Evolutionary conservation across 1,139 yeast genomes (phyloP), one percentile per base, ranked within the genome.

Genomic region (Candida sojae): DNA sequence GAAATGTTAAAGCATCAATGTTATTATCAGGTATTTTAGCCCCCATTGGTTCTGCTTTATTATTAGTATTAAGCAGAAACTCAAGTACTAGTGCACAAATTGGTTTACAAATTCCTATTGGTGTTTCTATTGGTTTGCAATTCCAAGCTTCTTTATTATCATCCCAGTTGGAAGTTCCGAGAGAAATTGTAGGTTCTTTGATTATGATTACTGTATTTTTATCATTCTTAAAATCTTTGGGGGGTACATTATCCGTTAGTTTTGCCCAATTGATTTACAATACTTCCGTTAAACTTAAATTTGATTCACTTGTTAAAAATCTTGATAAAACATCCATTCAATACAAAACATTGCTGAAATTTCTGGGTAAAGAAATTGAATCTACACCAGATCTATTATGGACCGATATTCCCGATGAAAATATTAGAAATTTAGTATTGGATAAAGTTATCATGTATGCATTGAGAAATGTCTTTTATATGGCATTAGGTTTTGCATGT

Each of bases 91-190:
- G 68, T 5, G 59, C 66, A 43, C 68, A 73, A 42, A 80, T 84
- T 49, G 89, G 89, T 0, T 66, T 73, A 10, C 63, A 77, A 41
- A 78, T 85, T 33, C 57, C 82, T 6, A 71, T 74, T 4, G 90
- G 89, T 47, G 58, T 81, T 13, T 75, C 82, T 0, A 64, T 77
- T 43, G 90, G 90, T 1, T 55, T 77, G 17, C 68, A 71, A 45
- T 68, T 83, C 56, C 90, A 84, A 61, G 66, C 81, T 30, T 63
- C 79, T 1, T 55, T 80, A 41, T 59, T 85, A 25, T 66, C 82
- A 12, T 72, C 79, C 6, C 90, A 85, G 58, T 58, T 83, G 31
- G 64, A 70, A 43, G 81, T 85, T 1, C 87, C 87, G 2, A 72
- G 70, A 31, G 58, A 68, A 28, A 57, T 70, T 13, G 71, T 72